Percentiles rank a stretch among this genome's conserved stretches.
Conservation (phyloP, 768 basidiomycete genomes). For the Xanthoconium stramineum region DNA sequence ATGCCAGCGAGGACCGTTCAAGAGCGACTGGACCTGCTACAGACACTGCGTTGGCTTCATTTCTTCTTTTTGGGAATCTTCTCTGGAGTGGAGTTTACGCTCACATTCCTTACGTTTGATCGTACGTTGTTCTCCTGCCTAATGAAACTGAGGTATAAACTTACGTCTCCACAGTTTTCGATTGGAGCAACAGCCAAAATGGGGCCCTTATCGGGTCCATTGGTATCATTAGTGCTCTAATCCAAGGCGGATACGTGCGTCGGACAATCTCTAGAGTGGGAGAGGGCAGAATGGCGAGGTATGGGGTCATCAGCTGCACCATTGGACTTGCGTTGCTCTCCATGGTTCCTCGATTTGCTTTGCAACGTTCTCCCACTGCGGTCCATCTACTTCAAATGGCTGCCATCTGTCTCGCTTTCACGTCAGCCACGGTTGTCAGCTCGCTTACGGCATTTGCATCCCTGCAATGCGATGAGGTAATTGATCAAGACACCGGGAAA, state of each 20-base stretch:
- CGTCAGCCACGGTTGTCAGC: constrained; percentile 93
- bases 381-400: constrained; percentile 61
- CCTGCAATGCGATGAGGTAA: constrained; percentile 79
- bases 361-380: constrained; percentile 40
- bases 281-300: constrained; percentile 79
- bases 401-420: constrained; percentile 86
- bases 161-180: constrained; percentile 56
- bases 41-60: constrained; percentile 64
- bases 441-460: constrained; percentile 89
- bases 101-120: constrained; percentile 93
- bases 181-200: constrained; percentile 88
- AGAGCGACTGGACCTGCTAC: constrained; percentile 56
- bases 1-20: constrained; percentile 27
- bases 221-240: constrained; percentile 82
- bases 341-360: constrained; percentile 56
- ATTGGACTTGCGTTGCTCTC: constrained; percentile 70
- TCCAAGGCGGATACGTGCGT: constrained; percentile 95
- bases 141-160: background rate
- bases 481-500: constrained; percentile 58
- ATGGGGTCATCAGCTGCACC: constrained; percentile 74
- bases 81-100: constrained; percentile 94
- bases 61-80: constrained; percentile 87
- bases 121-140: constrained; percentile 43
- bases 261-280: constrained; percentile 71
- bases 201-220: constrained; percentile 83